Percentiles rank a stretch among this genome's conserved stretches.
Conservation (phyloP, 176 grass and related monocot genomes). For the Elaeis guineensis region DNA sequence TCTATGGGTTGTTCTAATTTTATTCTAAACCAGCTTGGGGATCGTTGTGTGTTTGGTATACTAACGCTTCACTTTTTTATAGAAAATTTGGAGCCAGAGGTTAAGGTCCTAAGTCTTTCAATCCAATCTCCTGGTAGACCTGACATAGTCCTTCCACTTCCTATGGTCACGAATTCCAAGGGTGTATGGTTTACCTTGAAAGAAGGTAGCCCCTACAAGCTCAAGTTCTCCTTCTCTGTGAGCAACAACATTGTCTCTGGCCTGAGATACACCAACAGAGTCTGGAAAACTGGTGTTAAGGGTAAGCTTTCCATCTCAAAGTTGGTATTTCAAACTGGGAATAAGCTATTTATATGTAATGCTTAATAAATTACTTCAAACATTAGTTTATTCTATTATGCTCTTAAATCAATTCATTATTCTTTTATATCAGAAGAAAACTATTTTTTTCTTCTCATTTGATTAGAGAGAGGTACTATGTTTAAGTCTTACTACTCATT, state of each 20-base stretch:
- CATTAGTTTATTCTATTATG: too few relatives aligned
- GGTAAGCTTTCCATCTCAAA: conserved; percentile 23
- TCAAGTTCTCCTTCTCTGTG: conserved; percentile 93
- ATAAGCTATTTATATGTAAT: too few relatives aligned
- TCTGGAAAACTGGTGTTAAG: conserved; percentile 91
- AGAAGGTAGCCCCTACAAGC: conserved; percentile 74
- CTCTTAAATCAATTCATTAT: too few relatives aligned
- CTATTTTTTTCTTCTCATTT: too few relatives aligned
- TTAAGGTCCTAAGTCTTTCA: conserved; percentile 81
- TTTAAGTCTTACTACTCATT: too few relatives aligned
- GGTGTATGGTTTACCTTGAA: conserved; percentile 88
- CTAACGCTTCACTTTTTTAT: background rate
- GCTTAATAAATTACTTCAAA: too few relatives aligned
- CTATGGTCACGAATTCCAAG: conserved; percentile 57
- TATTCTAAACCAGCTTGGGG: background rate
- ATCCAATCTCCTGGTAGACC: conserved; percentile 61
- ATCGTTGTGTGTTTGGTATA: background rate
- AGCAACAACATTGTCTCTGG: conserved; percentile 94
- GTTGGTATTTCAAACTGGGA: too few relatives aligned
- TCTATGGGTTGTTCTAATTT: background rate
- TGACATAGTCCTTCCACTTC: conserved; percentile 68
- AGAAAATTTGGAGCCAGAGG: conserved; percentile 80
- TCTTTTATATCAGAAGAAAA: too few relatives aligned
- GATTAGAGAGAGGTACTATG: too few relatives aligned
- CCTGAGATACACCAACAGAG: conserved; percentile 85